Percentiles rank a stretch among this genome's conserved stretches.
Conservation (phyloP, 495 filamentous ascomycete species). For the Penicillium crystallinum region DNA sequence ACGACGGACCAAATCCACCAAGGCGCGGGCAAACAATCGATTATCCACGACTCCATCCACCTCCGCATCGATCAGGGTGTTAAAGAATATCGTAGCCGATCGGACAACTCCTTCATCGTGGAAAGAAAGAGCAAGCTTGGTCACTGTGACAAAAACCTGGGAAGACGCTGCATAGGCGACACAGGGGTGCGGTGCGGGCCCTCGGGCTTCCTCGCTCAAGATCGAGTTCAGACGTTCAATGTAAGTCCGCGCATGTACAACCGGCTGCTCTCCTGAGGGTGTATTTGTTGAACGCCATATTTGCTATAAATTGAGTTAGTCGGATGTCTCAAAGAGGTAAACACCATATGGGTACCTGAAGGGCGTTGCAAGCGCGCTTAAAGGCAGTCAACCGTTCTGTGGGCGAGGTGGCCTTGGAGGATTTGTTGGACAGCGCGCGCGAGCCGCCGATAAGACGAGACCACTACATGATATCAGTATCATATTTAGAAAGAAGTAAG, state of each 20-base stretch:
- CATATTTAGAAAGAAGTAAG: not conserved
- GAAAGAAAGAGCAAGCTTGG: constrained; percentile 74
- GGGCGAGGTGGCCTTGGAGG: constrained; percentile 65
- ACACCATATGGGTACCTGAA: constrained; percentile 57
- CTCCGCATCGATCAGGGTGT: constrained; percentile 87
- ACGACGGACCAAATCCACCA: constrained; percentile 69
- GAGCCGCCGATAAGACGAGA: constrained; percentile 84
- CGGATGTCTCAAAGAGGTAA: not conserved
- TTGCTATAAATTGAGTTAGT: constrained; percentile 48
- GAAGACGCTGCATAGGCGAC: constrained; percentile 75
- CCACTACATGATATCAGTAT: constrained; percentile 55
- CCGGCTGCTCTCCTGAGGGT: constrained; percentile 45
- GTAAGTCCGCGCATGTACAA: constrained; percentile 46
- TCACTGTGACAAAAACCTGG: constrained; percentile 80
- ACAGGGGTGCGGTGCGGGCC: constrained; percentile 82
- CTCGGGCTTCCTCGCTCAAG: constrained; percentile 82
- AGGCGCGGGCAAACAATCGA: constrained; percentile 70
- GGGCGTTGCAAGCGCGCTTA: constrained; percentile 78
- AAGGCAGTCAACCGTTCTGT: constrained; percentile 84
- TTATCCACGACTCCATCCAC: constrained; percentile 89
- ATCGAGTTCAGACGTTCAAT: constrained; percentile 69
- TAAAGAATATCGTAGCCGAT: constrained; percentile 79
- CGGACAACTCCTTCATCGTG: constrained; percentile 75
- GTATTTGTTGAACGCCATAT: constrained; percentile 67
- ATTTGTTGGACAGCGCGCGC: constrained; percentile 57